A percentile compares a stretch with the other conserved stretches of the same genome.
Evolutionary conservation across 352 stramenopile genomes (phyloP).

Genomic region (Phytophthora agathidicida): DNA sequence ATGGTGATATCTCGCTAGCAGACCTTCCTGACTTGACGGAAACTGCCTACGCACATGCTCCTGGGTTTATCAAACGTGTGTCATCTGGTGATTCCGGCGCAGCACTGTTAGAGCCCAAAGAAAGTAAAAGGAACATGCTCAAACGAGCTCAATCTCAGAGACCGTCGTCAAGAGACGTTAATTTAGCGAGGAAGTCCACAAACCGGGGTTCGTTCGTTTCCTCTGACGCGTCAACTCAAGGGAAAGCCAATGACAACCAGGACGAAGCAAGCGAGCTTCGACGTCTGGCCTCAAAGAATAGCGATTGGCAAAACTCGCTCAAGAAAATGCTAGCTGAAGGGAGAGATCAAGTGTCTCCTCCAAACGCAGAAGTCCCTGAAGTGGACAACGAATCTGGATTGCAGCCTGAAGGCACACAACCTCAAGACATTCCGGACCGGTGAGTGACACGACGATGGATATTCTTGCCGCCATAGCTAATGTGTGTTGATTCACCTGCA

Average conservation of each 20-base stretch:
- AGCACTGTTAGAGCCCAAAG: constrained; percentile 18
- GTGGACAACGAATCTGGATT: constrained; percentile 4
- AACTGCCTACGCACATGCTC: constrained; percentile 1
- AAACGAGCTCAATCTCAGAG: constrained; percentile 50
- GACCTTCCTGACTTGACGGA: constrained; percentile 58
- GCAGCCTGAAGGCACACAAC: constrained; percentile 1
- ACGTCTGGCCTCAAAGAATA: constrained; percentile 16
- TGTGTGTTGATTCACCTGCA: too few relatives aligned
- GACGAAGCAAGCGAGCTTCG: constrained; percentile 8
- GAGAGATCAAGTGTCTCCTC: constrained; percentile 17
- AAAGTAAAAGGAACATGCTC: constrained; percentile 22
- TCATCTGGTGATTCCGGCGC: constrained; percentile 39
- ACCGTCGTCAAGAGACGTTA: constrained; percentile 8
- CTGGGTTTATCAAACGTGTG: constrained; percentile 41
- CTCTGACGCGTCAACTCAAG: constrained; percentile 6
- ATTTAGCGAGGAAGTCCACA: constrained; percentile 4
- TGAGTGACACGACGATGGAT: neutral
- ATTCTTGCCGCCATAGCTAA: too few relatives aligned
- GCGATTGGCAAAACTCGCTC: constrained; percentile 62
- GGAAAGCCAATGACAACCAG: constrained; percentile 20
- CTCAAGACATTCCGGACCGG: constrained; percentile 2
- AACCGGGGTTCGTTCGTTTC: neutral
- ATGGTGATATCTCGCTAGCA: constrained; percentile 62
- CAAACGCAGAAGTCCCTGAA: constrained; percentile 3
- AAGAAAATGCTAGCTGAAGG: constrained; percentile 64